Conservation (phyloP, 768 basidiomycete species). For the Pulveroboletus ravenelii region DNA sequence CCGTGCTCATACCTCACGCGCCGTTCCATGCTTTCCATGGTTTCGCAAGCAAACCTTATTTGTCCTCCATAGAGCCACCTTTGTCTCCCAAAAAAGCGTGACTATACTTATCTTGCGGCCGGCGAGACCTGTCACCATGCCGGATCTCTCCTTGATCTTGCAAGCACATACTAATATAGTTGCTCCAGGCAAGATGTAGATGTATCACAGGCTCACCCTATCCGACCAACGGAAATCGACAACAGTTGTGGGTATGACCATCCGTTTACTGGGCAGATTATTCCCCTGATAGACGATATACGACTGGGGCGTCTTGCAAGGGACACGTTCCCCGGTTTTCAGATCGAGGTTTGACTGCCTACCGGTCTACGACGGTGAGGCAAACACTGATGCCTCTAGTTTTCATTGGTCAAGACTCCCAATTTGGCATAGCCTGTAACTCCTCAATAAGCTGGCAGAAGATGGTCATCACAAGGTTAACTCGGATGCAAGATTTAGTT, state of each 20-base stretch:
- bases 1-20: too few relatives aligned
- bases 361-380: not conserved
- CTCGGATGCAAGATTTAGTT: too few relatives aligned
- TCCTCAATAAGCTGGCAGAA: too few relatives aligned
- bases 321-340: not conserved
- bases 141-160: not conserved
- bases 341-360: not conserved
- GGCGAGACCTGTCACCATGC: not conserved
- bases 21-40: too few relatives aligned
- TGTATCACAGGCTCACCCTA: not conserved
- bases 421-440: too few relatives aligned
- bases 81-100: not conserved
- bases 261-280: not conserved
- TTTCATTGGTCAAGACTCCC: too few relatives aligned
- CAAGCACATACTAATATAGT: not conserved
- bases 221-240: conserved; percentile 4
- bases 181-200: not conserved
- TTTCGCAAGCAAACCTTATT: too few relatives aligned
- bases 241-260: not conserved
- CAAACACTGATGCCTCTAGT: too few relatives aligned
- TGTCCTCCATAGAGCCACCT: too few relatives aligned
- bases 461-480: too few relatives aligned
- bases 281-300: conserved; percentile 1
- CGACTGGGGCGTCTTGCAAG: not conserved
- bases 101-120: not conserved